These are phyloP conservation scores for Vaccinium macrocarpon DNA, from an alignment of 148 eudicot species.

Conservation along the genomic window DNA sequence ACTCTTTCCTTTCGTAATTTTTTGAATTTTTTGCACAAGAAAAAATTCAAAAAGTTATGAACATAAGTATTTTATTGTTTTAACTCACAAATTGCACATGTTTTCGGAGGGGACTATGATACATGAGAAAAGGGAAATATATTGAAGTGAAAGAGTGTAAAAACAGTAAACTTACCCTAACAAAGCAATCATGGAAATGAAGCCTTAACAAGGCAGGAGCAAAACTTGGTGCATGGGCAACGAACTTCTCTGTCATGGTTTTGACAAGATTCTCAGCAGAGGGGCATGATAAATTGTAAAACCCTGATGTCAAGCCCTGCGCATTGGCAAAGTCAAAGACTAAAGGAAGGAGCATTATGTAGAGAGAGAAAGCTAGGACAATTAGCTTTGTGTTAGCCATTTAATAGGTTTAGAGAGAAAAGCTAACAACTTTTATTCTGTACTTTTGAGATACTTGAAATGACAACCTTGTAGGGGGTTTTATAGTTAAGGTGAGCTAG, in stretches of 20 bases:
- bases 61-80: too few species aligned
- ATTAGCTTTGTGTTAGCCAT: background rate
- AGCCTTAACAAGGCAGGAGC: conserved; percentile 16
- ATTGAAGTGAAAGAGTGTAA: background rate
- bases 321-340: background rate
- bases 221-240: conserved; percentile 11
- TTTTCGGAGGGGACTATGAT: background rate
- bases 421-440: background rate
- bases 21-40: too few species aligned
- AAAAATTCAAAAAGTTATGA: too few species aligned
- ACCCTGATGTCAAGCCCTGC: background rate
- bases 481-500: background rate
- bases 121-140: background rate
- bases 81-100: too few species aligned
- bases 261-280: conserved; percentile 2
- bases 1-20: too few species aligned
- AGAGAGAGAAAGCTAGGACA: background rate
- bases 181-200: conserved; percentile 19
- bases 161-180: background rate
- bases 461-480: background rate
- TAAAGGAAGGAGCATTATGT: background rate
- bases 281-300: conserved; percentile 7
- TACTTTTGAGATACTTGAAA: background rate
- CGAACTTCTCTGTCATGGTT: background rate
- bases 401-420: too few species aligned